Conservation (phyloP, 345 rosid species). For the Raphanus raphanistrum region DNA sequence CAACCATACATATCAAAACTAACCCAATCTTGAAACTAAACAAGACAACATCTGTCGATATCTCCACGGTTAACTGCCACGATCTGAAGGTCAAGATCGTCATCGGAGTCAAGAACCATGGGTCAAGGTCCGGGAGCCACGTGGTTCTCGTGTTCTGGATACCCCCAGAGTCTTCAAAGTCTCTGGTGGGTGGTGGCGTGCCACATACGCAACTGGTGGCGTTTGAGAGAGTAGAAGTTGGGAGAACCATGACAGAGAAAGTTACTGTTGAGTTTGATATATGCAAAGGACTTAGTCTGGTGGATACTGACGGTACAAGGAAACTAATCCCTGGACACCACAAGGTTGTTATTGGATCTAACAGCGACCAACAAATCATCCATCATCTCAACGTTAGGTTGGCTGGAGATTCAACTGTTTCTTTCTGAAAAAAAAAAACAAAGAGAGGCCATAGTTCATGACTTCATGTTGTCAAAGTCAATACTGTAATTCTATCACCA, state of each 20-base stretch:
- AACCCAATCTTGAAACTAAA: conserved; percentile 26
- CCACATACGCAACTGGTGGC: conserved; percentile 52
- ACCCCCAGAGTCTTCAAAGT: conserved; percentile 39
- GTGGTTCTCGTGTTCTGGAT: conserved; percentile 62
- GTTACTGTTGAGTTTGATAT: conserved; percentile 46
- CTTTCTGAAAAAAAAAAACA: conserved; percentile 11
- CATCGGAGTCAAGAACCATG: conserved; percentile 51
- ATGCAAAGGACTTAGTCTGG: conserved; percentile 52
- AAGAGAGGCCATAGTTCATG: conserved; percentile 14
- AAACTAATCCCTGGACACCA: conserved; percentile 47
- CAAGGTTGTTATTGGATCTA: conserved; percentile 46
- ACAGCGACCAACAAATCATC: conserved; percentile 41
- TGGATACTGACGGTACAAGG: conserved; percentile 53
- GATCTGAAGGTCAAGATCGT: conserved; percentile 27
- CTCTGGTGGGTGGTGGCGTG: conserved; percentile 36
- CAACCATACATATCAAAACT: conserved; percentile 33
- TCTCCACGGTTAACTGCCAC: conserved; percentile 43
- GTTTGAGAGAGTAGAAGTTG: conserved; percentile 53
- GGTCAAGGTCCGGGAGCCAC: conserved; percentile 47
- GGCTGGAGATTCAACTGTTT: conserved; percentile 33
- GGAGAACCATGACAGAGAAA: conserved; percentile 42
- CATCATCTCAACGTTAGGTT: conserved; percentile 43
- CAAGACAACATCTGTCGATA: conserved; percentile 36
- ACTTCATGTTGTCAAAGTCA: conserved; percentile 33
- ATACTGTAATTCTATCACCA: conserved; percentile 37